Percentiles rank a stretch among this genome's conserved stretches.
Conservation (phyloP, 129 eudicot species). For the Chrysanthemum lavandulifolium region DNA sequence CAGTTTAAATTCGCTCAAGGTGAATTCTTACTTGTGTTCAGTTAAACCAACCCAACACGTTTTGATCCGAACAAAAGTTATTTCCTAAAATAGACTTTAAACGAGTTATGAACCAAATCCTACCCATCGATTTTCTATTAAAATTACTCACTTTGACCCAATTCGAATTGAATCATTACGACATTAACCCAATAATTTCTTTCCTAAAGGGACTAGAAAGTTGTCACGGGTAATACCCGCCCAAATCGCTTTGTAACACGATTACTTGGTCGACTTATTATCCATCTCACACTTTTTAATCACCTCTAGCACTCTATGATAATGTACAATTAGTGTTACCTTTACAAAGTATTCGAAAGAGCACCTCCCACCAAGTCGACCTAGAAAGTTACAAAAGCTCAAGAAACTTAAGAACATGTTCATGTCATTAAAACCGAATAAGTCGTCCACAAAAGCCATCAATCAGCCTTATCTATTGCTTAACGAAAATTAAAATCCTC, state of each 20-base stretch:
- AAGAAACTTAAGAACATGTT: constrained; percentile 69
- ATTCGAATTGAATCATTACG: too few relatives aligned
- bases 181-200: too few relatives aligned
- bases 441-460: constrained; percentile 83
- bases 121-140: too few relatives aligned
- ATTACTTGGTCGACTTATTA: too few relatives aligned
- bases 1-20: background rate
- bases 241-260: too few relatives aligned
- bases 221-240: too few relatives aligned
- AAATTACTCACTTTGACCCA: too few relatives aligned
- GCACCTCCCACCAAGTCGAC: constrained; percentile 84
- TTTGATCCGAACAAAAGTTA: background rate
- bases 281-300: too few relatives aligned
- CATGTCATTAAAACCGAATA: constrained; percentile 72
- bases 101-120: too few relatives aligned
- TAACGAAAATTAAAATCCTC: constrained; percentile 76
- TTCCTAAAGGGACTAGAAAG: too few relatives aligned
- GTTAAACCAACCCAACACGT: background rate
- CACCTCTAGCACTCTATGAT: too few relatives aligned
- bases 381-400: constrained; percentile 84
- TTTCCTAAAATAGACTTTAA: too few relatives aligned
- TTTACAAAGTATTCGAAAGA: constrained; percentile 82
- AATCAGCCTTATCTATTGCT: constrained; percentile 80
- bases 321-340: constrained; percentile 35
- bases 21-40: background rate